Evolutionary conservation across 805 yeast species (phyloP).

Genomic region (Starmerella geochares): DNA sequence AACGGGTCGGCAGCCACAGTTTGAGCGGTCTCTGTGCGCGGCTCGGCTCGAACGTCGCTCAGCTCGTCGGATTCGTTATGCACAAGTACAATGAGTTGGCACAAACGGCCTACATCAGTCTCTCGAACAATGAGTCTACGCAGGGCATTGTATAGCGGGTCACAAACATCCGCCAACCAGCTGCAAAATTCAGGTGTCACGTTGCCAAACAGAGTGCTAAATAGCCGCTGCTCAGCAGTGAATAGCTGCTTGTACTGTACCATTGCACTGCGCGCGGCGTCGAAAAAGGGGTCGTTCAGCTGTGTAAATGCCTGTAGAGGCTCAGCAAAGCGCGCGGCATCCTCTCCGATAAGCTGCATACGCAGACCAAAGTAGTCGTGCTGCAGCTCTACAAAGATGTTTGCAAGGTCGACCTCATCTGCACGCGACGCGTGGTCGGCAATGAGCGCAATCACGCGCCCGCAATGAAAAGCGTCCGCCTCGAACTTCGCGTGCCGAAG

Average conservation of each 20-base stretch:
- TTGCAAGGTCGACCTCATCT: neutral
- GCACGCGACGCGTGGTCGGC: constrained; percentile 8
- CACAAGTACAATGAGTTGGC: constrained; percentile 44
- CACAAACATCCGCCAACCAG: constrained; percentile 58
- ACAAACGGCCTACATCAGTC: constrained; percentile 51
- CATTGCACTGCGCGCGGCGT: constrained; percentile 39
- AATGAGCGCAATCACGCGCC: constrained; percentile 12
- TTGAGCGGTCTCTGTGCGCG: constrained; percentile 29
- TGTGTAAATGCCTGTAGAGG: constrained; percentile 27
- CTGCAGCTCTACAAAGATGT: constrained; percentile 10
- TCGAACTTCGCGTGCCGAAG: constrained; percentile 23
- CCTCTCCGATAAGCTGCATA: constrained; percentile 2
- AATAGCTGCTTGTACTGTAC: constrained; percentile 62
- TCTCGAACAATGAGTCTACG: constrained; percentile 64
- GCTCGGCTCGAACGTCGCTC: neutral
- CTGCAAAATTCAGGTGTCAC: constrained; percentile 36
- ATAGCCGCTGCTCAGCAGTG: constrained; percentile 41
- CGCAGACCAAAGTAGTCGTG: constrained; percentile 16
- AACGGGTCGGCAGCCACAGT: constrained; percentile 21
- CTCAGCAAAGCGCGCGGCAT: constrained; percentile 12
- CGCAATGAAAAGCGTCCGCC: constrained; percentile 15
- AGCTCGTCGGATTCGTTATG: constrained; percentile 8
- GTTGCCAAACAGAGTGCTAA: constrained; percentile 42
- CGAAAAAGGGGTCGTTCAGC: constrained; percentile 15
- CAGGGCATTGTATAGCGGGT: constrained; percentile 64